Evolutionary conservation across 192 early-diverging fungal species (phyloP).

Genomic region (Coemansia sp.): DNA sequence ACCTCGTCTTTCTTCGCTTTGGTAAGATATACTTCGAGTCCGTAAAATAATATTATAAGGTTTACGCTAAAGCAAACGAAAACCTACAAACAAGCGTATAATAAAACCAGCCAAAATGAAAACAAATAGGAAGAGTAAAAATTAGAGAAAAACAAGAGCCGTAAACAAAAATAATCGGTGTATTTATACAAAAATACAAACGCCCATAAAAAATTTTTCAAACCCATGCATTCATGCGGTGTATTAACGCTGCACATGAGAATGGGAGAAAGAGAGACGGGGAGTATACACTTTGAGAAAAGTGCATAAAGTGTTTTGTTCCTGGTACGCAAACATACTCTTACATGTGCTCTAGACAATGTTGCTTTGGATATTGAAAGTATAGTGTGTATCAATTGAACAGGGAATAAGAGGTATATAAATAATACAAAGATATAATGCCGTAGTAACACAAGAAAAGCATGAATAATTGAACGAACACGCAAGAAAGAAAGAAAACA

Average conservation of each 20-base stretch:
- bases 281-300: neutral
- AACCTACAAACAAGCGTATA: neutral
- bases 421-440: constrained; percentile 3
- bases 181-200: neutral
- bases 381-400: constrained; percentile 7
- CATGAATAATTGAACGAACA: constrained; percentile 1
- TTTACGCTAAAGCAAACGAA: no score
- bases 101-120: neutral
- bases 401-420: neutral
- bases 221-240: neutral
- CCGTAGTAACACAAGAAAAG: constrained; percentile 8
- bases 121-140: neutral
- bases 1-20: neutral
- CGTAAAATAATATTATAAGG: neutral
- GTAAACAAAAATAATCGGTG: neutral
- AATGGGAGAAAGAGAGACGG: neutral
- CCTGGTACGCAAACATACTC: neutral
- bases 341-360: neutral
- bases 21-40: neutral
- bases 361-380: neutral
- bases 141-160: neutral
- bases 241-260: constrained; percentile 1
- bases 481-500: neutral
- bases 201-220: neutral
- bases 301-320: neutral